Percentiles rank a stretch among this genome's conserved stretches.
phyloP scores from a whole-genome alignment of 768 basidiomycete species.

The Suillus sp. region DNA sequence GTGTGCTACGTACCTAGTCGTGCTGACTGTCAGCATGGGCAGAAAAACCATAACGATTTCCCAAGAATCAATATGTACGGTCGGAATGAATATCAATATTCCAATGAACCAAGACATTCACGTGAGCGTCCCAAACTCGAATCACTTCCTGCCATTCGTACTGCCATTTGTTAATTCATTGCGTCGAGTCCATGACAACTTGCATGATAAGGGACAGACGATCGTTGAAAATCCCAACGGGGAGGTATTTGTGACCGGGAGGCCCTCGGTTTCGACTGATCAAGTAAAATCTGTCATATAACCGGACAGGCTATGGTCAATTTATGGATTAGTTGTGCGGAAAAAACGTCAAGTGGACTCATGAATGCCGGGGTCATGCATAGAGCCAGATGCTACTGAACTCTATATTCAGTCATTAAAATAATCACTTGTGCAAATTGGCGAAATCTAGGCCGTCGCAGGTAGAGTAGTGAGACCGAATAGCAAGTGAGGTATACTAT shows the following conservation, averaged over 20 bases:
- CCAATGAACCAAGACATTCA: background rate
- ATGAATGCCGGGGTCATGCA: background rate
- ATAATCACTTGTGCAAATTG: background rate
- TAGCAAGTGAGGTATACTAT: conserved; percentile 28
- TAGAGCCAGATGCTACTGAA: background rate
- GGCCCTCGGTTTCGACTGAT: background rate
- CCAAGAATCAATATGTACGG: conserved; percentile 23
- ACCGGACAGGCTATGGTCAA: background rate
- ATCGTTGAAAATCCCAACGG: conserved; percentile 17
- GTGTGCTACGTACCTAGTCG: background rate
- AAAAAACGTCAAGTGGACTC: background rate
- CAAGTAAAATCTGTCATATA: background rate
- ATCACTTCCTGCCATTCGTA: conserved; percentile 6
- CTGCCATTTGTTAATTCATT: background rate
- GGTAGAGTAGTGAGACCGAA: background rate
- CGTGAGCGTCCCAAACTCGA: background rate
- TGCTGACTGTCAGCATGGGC: background rate
- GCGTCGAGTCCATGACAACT: background rate
- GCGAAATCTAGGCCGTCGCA: background rate
- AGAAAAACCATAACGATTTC: background rate
- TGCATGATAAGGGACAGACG: conserved; percentile 22
- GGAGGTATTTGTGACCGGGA: conserved; percentile 20
- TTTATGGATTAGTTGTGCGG: background rate
- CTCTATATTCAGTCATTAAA: background rate
- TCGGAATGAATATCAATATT: conserved; percentile 52